A percentile compares a stretch with the other conserved stretches of the same genome.
Conservation (phyloP, 306 rosid genomes). For the Fragaria vesca region DNA sequence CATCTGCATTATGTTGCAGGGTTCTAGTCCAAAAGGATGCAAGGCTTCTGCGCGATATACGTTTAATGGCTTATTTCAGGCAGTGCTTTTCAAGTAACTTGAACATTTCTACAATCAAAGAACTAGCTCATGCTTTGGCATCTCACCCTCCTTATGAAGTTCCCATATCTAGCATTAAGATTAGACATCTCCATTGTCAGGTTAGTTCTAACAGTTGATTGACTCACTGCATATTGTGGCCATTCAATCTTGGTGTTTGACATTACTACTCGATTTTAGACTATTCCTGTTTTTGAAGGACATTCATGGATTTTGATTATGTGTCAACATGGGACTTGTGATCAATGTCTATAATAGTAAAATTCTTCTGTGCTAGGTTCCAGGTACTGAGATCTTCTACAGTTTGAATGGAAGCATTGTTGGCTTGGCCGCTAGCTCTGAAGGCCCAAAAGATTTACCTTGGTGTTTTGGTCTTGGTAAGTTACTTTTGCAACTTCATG, state of each 20-base stretch:
- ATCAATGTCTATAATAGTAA: slow-evolving; percentile 8
- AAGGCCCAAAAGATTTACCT: slow-evolving; percentile 51
- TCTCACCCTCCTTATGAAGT: slow-evolving; percentile 85
- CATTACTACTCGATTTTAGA: not conserved
- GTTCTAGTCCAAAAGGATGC: slow-evolving; percentile 74
- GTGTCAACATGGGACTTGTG: not conserved
- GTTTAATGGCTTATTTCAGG: slow-evolving; percentile 83
- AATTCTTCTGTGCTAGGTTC: slow-evolving; percentile 54
- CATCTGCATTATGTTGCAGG: slow-evolving; percentile 34
- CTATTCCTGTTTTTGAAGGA: not conserved
- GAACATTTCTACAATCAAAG: slow-evolving; percentile 70
- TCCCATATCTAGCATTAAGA: slow-evolving; percentile 75
- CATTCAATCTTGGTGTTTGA: not conserved
- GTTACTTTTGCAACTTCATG: slow-evolving; percentile 27
- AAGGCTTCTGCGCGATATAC: slow-evolving; percentile 56
- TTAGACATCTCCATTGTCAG: slow-evolving; percentile 73
- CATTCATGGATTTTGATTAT: not conserved
- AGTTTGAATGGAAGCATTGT: slow-evolving; percentile 81
- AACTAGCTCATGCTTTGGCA: slow-evolving; percentile 81
- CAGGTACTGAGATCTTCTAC: slow-evolving; percentile 59
- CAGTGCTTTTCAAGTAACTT: slow-evolving; percentile 66
- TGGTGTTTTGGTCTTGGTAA: slow-evolving; percentile 92
- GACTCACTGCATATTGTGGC: not conserved
- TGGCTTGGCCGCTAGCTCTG: slow-evolving; percentile 78
- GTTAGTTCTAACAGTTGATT: slow-evolving; percentile 40